Evolutionary conservation across 164 flowering plant genomes (phyloP).

Genomic region (Akebia trifoliata): DNA sequence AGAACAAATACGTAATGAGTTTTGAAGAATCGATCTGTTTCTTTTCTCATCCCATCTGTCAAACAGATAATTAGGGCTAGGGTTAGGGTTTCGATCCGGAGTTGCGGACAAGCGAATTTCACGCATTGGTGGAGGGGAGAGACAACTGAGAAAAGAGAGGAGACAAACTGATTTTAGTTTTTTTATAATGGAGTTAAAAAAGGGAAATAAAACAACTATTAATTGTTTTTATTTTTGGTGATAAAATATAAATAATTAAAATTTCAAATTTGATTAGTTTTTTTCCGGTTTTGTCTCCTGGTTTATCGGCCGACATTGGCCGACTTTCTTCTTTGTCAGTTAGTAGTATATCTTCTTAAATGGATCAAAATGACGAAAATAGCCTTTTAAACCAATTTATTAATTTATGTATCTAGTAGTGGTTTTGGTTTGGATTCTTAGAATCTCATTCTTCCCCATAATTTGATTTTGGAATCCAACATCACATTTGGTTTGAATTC

Average conservation of each 20-base stretch:
- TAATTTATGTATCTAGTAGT: not conserved
- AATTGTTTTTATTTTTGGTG: not conserved
- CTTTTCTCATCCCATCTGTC: constrained; percentile 12
- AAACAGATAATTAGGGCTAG: constrained; percentile 7
- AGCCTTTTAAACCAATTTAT: not conserved
- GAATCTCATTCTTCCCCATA: no score
- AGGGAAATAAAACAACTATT: not conserved
- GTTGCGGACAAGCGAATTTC: constrained; percentile 14
- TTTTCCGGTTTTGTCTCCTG: constrained; percentile 43
- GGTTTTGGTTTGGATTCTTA: no score
- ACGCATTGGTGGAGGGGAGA: constrained; percentile 6
- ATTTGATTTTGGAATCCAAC: no score
- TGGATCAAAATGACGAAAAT: not conserved
- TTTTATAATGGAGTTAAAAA: constrained; percentile 2
- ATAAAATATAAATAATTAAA: not conserved
- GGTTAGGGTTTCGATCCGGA: constrained; percentile 9
- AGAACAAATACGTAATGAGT: not conserved
- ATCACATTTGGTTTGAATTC: no score
- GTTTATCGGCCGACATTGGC: constrained; percentile 32
- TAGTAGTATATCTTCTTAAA: not conserved
- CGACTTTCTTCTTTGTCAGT: constrained; percentile 23
- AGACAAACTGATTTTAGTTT: constrained; percentile 6
- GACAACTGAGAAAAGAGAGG: constrained; percentile 10
- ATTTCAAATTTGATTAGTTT: constrained; percentile 12
- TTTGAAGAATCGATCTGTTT: constrained; percentile 10